phyloP scores from a whole-genome alignment of 805 yeast genomes.

The Wickerhamiella sorbophila region DNA sequence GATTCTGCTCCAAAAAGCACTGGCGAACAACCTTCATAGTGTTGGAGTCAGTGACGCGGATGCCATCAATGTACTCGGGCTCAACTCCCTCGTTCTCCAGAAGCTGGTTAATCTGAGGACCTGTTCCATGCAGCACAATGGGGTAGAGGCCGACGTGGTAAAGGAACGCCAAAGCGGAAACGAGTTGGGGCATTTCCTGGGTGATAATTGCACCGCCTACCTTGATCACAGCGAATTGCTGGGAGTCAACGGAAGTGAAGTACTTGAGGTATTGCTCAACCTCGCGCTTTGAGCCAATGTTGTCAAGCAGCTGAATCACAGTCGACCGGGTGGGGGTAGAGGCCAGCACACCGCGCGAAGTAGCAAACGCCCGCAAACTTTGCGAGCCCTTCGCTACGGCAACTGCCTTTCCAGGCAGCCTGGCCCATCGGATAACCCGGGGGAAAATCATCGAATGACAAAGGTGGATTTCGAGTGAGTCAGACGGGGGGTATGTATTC shows the following conservation, averaged over 20 bases:
- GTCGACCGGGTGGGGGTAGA: slow-evolving; percentile 63
- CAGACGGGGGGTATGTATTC: too few species aligned
- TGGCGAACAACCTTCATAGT: slow-evolving; percentile 94
- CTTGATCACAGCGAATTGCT: slow-evolving; percentile 95
- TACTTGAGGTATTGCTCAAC: slow-evolving; percentile 95
- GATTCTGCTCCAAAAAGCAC: slow-evolving; percentile 90
- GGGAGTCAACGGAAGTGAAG: slow-evolving; percentile 80
- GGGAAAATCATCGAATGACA: too few species aligned
- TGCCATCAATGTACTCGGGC: slow-evolving; percentile 93
- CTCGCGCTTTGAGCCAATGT: slow-evolving; percentile 93
- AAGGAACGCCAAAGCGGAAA: slow-evolving; percentile 86
- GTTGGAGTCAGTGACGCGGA: slow-evolving; percentile 83
- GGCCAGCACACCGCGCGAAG: slow-evolving; percentile 7
- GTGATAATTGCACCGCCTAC: slow-evolving; percentile 99
- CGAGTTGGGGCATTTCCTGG: slow-evolving; percentile 81
- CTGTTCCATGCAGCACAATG: slow-evolving; percentile 94
- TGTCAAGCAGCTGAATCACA: slow-evolving; percentile 85
- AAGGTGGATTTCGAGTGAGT: too few species aligned
- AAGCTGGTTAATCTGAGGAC: slow-evolving; percentile 94
- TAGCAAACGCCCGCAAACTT: background rate
- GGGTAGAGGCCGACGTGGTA: slow-evolving; percentile 97
- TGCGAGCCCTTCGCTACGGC: too few species aligned
- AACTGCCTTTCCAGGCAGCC: too few species aligned
- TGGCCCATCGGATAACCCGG: too few species aligned
- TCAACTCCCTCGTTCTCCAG: slow-evolving; percentile 89